Base-by-base conservation (phyloP, 2,329 filamentous ascomycete species). In the Mariannaea elegans region DNA sequence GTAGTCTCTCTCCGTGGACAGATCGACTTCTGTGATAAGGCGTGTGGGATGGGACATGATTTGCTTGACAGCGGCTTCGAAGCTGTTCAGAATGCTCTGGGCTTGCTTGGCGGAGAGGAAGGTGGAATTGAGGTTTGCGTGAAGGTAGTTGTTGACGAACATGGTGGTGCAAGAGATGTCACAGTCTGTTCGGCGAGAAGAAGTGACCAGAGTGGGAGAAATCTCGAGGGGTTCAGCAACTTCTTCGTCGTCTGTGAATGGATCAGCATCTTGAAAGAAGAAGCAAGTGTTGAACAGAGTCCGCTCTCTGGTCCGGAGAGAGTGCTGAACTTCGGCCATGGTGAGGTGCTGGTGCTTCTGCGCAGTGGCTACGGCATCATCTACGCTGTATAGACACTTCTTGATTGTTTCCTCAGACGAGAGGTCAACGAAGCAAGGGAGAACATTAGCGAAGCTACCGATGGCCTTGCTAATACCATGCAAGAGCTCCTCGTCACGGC, bases 1-100 rank as follows among this genome's bases (percentile, higher is more conserved):
- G 61, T 82, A 81, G 64, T 88, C 85, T 8, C 81, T 76, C 46
- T 84, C 81, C 12, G 80, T 86, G 65, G 87, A 86, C 3, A 85
- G 75, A 68, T 86, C 81, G 23, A 83, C 72, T 18, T 82, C 74
- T 6, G 75, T 78, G 49, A 86, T 73, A 4, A 74, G 71, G 14
- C 73, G 75, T 9, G 77, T 74, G 0, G 81, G 78, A 3, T 73
- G 70, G 2, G 76, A 73, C 12, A 87, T 62, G 2, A 85, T 78
- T 16, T 78, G 73, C 12, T 78, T 73, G 14, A 88, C 72, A 0
- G 85, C 80, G 21, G 80, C 78, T 36, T 84, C 82, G 42, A 88
- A 86, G 1, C 82, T 82, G 58, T 78, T 78, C 14, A 81, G 79
- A 2, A 88, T 73, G 47, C 81, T 83, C 21, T 75, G 71, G 1